Percentiles rank a stretch among this genome's conserved stretches.
phyloP scores from a whole-genome alignment of 805 yeast genomes.

The Yamadazyma sp. region DNA sequence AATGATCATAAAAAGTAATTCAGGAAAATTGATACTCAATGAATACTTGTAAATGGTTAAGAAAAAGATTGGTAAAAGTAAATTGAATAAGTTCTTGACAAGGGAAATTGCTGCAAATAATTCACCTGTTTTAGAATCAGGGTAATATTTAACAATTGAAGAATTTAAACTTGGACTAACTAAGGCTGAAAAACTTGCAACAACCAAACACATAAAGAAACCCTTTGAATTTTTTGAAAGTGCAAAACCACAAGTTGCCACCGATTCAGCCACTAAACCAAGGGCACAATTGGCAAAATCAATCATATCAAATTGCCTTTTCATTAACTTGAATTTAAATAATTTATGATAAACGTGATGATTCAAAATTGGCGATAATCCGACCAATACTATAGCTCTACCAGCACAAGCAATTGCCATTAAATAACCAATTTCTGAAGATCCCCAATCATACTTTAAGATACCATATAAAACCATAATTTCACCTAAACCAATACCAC shows the following conservation, averaged over 20 bases:
- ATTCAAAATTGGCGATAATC: conserved; percentile 49
- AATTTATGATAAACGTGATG: conserved; percentile 32
- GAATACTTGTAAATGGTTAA: conserved; percentile 44
- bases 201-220: conserved; percentile 31
- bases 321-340: conserved; percentile 28
- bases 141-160: conserved; percentile 57
- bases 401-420: conserved; percentile 50
- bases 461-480: conserved; percentile 52
- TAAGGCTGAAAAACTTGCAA: conserved; percentile 48
- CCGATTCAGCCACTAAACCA: conserved; percentile 36
- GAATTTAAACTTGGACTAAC: conserved; percentile 59
- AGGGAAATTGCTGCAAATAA: conserved; percentile 69
- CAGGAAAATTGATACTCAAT: conserved; percentile 26
- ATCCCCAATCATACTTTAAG: conserved; percentile 50
- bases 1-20: conserved; percentile 22
- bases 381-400: conserved; percentile 47
- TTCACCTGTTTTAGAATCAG: conserved; percentile 62
- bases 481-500: conserved; percentile 21
- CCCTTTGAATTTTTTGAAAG: conserved; percentile 23
- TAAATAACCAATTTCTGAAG: conserved; percentile 53
- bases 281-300: conserved; percentile 41
- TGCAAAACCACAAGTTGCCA: conserved; percentile 35
- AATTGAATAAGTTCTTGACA: conserved; percentile 47
- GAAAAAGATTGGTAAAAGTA: conserved; percentile 48
- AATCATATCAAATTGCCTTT: conserved; percentile 48